phyloP scores from a whole-genome alignment of 768 basidiomycete species.

The Trametes meyenii region DNA sequence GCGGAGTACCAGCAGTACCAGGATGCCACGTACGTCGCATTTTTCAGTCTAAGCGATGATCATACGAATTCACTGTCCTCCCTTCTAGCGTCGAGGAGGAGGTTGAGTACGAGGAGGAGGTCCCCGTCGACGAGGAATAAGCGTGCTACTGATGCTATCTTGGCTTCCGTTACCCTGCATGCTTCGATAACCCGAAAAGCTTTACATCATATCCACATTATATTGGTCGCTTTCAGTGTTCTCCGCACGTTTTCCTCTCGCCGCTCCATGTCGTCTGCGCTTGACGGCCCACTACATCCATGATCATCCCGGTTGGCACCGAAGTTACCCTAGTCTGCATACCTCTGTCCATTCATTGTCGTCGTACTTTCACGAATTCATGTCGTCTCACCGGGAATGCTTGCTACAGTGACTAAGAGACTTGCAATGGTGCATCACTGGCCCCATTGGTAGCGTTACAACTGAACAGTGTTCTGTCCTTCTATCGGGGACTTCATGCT shows the following conservation, averaged over 20 bases:
- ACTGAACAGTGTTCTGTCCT: too few relatives aligned
- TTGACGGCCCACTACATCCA: conserved; percentile 19
- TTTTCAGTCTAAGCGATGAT: background rate
- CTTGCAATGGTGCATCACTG: too few relatives aligned
- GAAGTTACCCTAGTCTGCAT: conserved; percentile 36
- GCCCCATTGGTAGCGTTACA: too few relatives aligned
- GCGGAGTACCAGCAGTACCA: conserved; percentile 98
- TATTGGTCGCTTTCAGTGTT: conserved; percentile 37
- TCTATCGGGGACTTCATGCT: too few relatives aligned
- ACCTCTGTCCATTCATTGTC: conserved; percentile 28
- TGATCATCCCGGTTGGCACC: conserved; percentile 25
- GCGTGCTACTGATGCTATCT: conserved; percentile 13
- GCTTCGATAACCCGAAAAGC: conserved; percentile 31
- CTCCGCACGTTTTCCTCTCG: conserved; percentile 23
- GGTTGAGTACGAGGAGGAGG: conserved; percentile 87
- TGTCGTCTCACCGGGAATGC: conserved; percentile 19
- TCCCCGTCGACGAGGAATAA: conserved; percentile 53
- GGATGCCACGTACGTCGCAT: conserved; percentile 80
- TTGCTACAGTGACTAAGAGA: background rate
- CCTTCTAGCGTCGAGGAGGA: conserved; percentile 76
- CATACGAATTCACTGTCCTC: conserved; percentile 17
- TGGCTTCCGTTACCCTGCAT: conserved; percentile 12
- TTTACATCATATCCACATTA: conserved; percentile 35
- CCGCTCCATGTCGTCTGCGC: conserved; percentile 16
- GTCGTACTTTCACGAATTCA: conserved; percentile 25